A percentile compares a stretch with the other conserved stretches of the same genome.
Conservation (phyloP, 306 rosid genomes). For the Rosa lucieae region DNA sequence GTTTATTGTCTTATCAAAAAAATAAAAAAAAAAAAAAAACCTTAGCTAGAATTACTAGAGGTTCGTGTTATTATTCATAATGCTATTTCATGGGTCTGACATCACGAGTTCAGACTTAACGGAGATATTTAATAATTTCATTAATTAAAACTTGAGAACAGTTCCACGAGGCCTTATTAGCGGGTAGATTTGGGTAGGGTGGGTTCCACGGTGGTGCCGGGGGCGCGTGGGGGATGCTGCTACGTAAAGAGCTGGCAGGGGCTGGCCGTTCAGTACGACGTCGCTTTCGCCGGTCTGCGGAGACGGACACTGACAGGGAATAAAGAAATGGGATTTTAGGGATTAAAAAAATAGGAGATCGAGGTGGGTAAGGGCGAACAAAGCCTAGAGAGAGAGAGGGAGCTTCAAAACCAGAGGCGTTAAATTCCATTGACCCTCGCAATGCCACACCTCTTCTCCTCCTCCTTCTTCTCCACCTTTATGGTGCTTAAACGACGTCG, state of each 20-base stretch:
- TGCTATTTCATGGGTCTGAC: too few species aligned
- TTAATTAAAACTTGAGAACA: too few species aligned
- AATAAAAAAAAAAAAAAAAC: too few species aligned
- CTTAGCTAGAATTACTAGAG: too few species aligned
- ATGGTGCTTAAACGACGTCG: conserved; percentile 45
- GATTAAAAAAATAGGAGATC: not conserved
- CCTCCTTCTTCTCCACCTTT: conserved; percentile 39
- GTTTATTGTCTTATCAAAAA: too few species aligned
- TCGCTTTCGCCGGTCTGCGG: conserved; percentile 15
- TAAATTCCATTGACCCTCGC: conserved; percentile 18
- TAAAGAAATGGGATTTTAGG: not conserved
- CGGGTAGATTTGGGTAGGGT: not conserved
- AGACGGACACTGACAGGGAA: not conserved
- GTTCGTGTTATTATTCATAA: too few species aligned
- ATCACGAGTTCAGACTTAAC: too few species aligned
- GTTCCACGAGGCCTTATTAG: too few species aligned
- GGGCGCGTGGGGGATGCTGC: not conserved
- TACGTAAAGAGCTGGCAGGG: not conserved
- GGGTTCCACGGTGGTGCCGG: not conserved
- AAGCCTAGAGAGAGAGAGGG: not conserved
- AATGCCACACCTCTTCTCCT: conserved; percentile 29
- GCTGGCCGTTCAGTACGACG: conserved; percentile 13
- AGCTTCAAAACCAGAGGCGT: conserved; percentile 4
- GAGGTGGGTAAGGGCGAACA: not conserved
- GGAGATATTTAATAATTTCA: too few species aligned